Evolutionary conservation across 179 eudicot genomes (phyloP), one percentile per base, ranked within the genome.

Genomic region (Silene noctiflora): DNA sequence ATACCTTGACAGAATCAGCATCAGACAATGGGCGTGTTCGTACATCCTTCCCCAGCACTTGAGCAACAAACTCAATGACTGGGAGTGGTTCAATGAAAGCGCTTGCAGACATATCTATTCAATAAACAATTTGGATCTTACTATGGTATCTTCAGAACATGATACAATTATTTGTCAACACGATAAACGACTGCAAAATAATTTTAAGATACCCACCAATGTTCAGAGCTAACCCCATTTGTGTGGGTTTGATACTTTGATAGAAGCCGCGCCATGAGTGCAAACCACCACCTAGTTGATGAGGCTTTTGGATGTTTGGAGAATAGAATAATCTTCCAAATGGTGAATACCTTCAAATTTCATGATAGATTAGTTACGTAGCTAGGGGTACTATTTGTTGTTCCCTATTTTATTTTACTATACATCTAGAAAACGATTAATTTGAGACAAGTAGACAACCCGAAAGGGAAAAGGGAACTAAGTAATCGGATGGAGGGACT

Each of bases 231-330:
- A 93, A 79, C 67, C 98, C 98, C 98, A 93, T 93, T 70, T 93
- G 98, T 51, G 97, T 93, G 13, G 93, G 87, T 77, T 80, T 88
- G 51, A 93, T 85, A 72, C 92, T 93, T 79, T 93, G 98, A 83
- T 93, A 93, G 83, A 91, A 93, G 56, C 98, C 98, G 68, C 95
- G 88, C 98, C 98, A 93, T 27, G 93, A 79, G 76, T 93, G 92
- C 65, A 93, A 84, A 67, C 98, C 98, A 61, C 88, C 86, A 71
- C 98, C 92, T 22, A 93, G 85, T 68, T 87, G 87, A 80, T 88
- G 90, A 74, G 91, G 92, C 79, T 63, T 90, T 82, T 87, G 90
- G 78, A 91, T 75, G 79, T 78, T 71, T 56, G 98, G 96, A 75
- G 97, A 91, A 76, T 87, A 91, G 85, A 93, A 93, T 55, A 89